These are phyloP conservation scores for Friedmanniomyces endolithicus DNA, from an alignment of 495 filamentous ascomycete species.

Conservation along the genomic window DNA sequence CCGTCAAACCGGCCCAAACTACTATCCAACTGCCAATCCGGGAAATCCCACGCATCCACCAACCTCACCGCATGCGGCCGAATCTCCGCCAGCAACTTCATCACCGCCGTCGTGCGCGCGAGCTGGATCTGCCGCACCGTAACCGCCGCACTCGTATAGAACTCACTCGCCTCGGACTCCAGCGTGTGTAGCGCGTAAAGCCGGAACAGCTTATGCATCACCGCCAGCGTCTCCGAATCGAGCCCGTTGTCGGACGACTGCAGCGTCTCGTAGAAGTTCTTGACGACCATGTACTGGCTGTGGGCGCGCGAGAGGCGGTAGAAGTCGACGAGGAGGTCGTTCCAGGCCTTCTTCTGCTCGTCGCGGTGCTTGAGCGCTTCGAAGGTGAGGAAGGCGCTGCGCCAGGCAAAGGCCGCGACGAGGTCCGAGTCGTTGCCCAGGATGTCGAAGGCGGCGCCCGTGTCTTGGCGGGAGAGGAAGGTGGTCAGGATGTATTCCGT, in stretches of 20 bases:
- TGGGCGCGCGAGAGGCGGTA: slow-evolving; percentile 57
- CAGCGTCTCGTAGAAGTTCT: slow-evolving; percentile 60
- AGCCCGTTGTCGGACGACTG: slow-evolving; percentile 38
- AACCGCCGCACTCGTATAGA: slow-evolving; percentile 50
- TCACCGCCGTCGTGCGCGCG: slow-evolving; percentile 45
- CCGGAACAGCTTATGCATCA: slow-evolving; percentile 53
- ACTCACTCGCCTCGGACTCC: slow-evolving; percentile 52
- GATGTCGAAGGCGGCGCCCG: slow-evolving; percentile 56
- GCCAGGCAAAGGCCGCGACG: slow-evolving; percentile 59
- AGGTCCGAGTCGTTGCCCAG: slow-evolving; percentile 50
- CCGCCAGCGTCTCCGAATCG: slow-evolving; percentile 37
- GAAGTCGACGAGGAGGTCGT: slow-evolving; percentile 59
- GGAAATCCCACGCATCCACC: slow-evolving; percentile 56
- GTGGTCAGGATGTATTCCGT: slow-evolving; percentile 44
- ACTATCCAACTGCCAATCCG: slow-evolving; percentile 58
- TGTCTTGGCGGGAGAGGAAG: slow-evolving; percentile 49
- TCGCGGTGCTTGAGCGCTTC: slow-evolving; percentile 60
- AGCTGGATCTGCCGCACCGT: slow-evolving; percentile 54
- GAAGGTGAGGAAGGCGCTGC: slow-evolving; percentile 55
- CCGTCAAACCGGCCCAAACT: slow-evolving; percentile 53
- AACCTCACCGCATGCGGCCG: slow-evolving; percentile 53
- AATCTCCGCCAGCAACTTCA: slow-evolving; percentile 53
- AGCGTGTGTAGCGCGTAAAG: slow-evolving; percentile 54
- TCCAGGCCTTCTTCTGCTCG: slow-evolving; percentile 57
- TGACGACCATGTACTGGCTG: slow-evolving; percentile 56